phyloP scores from a whole-genome alignment of 768 basidiomycete species.

The Roridomyces roridus region DNA sequence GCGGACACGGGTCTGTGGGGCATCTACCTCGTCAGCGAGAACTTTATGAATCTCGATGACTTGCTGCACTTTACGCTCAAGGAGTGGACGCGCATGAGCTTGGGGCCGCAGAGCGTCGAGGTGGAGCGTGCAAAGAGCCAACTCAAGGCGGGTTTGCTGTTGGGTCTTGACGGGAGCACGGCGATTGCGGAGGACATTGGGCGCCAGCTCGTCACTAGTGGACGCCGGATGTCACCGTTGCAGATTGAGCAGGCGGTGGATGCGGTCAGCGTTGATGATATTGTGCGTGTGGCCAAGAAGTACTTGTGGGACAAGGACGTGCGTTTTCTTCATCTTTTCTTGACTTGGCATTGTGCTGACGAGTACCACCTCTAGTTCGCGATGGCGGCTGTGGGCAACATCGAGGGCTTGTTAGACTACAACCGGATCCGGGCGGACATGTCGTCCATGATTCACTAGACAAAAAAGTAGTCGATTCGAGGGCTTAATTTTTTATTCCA shows the following conservation, averaged over 20 bases:
- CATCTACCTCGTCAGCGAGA: slow-evolving; percentile 96
- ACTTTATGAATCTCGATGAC: slow-evolving; percentile 92
- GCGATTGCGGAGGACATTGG: slow-evolving; percentile 98
- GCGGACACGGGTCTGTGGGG: slow-evolving; percentile 99
- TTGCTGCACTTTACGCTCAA: slow-evolving; percentile 91
- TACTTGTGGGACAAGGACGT: slow-evolving; percentile 98
- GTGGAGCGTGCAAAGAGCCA: slow-evolving; percentile 99
- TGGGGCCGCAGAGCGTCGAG: slow-evolving; percentile 81
- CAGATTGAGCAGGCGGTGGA: slow-evolving; percentile 95
- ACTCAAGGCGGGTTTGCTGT: slow-evolving; percentile 91
- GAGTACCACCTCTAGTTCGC: slow-evolving; percentile 68
- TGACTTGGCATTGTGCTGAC: slow-evolving; percentile 10
- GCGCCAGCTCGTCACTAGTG: slow-evolving; percentile 94
- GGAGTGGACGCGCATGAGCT: slow-evolving; percentile 96
- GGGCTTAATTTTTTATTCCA: too few relatives aligned
- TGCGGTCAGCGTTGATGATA: slow-evolving; percentile 85
- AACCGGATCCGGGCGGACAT: slow-evolving; percentile 85
- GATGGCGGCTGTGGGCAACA: slow-evolving; percentile 86
- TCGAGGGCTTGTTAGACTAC: slow-evolving; percentile 95
- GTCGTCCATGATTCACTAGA: slow-evolving; percentile 81
- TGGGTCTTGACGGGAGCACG: slow-evolving; percentile 94
- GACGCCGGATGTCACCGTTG: slow-evolving; percentile 86
- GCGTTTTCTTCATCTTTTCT: slow-evolving; percentile 34
- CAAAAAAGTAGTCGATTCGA: background rate
- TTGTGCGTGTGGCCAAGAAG: slow-evolving; percentile 93